Evolutionary conservation across 768 basidiomycete species (phyloP), one percentile per base, ranked within the genome.

Genomic region (Boletus subcaerulescens): DNA sequence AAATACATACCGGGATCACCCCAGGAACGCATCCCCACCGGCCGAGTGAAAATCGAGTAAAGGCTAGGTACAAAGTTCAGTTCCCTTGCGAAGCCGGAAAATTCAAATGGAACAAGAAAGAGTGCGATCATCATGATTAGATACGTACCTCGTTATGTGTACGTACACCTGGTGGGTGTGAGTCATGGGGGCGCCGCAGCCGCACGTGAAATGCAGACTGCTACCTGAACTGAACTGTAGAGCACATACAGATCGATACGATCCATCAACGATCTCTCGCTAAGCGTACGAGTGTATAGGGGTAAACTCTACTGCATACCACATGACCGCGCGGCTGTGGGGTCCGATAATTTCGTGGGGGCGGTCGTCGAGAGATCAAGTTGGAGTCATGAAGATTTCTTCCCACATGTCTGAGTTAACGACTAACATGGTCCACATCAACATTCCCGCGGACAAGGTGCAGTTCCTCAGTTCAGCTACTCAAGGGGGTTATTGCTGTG

Each of bases 391-490:
- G 48, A 41, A 50, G 41, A 17, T 5, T 18, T n/a, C 51, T 65
- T 65, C 57, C 60, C 65, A 65, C 65, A 61, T 50, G 10, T 47
- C 62, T 62, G 57, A 67, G 54, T 41, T 62, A 67, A 51, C 59
- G 44, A 53, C 62, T 64, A 56, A 56, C 59, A 56, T 55, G 31
- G 52, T 38, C 48, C 18, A 33, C 20, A 15, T 26, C 52, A 3
- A 8, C 51, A 52, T 62, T 57, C 54, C 66, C 60, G 66, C 63
- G 65, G 66, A 68, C 42, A 54, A 51, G 39, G 12, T 48, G 44
- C 36, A 48, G 47, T 13, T 39, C 51, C 45, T 13, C 50, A 17
- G 17, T 33, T 41, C 48, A 50, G 35, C 48, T 48, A 49, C 45
- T 48, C 53, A 44, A 48, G 36, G 36, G 13, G 39, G 12, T 65